Evolutionary conservation across 108 stramenopile genomes (phyloP).

Genomic region (Cyclotella choctawhatcheeana): DNA sequence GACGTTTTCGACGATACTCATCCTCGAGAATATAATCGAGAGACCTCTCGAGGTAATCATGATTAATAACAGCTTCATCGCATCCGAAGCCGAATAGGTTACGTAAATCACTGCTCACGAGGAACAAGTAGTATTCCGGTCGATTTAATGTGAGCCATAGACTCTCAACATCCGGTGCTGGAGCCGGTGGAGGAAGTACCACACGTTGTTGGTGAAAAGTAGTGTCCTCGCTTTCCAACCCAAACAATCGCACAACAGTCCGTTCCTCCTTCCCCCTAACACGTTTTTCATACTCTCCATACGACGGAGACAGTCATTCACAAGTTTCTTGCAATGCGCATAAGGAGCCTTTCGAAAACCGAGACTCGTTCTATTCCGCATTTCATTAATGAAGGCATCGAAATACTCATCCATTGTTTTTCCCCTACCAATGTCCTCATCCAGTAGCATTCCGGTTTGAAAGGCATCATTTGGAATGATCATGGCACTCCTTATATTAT

Average conservation of each 20-base stretch:
- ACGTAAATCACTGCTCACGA: constrained; percentile 9
- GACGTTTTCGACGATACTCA: constrained; percentile 17
- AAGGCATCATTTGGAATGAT: not conserved
- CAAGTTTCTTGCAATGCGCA: constrained; percentile 19
- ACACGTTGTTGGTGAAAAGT: not conserved
- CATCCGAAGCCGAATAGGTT: constrained; percentile 7
- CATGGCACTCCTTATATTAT: not conserved
- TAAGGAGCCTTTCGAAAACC: constrained; percentile 19
- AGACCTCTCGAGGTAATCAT: constrained; percentile 1
- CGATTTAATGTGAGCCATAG: constrained; percentile 20
- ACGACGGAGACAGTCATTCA: constrained; percentile 20
- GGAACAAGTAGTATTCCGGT: constrained; percentile 22
- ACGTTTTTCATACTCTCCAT: constrained; percentile 19
- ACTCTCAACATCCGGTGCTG: constrained; percentile 16
- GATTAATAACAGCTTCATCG: not conserved
- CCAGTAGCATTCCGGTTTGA: too few relatives aligned
- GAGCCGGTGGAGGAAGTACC: constrained; percentile 19
- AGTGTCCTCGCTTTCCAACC: constrained; percentile 10
- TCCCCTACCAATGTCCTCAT: not conserved
- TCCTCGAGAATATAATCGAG: constrained; percentile 9
- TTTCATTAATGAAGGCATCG: not conserved
- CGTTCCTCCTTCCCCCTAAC: constrained; percentile 18
- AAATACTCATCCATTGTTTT: not conserved
- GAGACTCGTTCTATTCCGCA: not conserved
- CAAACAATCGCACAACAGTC: constrained; percentile 27